Conservation (phyloP, 805 yeast genomes). For the Cyberlindnera mycetangii region DNA sequence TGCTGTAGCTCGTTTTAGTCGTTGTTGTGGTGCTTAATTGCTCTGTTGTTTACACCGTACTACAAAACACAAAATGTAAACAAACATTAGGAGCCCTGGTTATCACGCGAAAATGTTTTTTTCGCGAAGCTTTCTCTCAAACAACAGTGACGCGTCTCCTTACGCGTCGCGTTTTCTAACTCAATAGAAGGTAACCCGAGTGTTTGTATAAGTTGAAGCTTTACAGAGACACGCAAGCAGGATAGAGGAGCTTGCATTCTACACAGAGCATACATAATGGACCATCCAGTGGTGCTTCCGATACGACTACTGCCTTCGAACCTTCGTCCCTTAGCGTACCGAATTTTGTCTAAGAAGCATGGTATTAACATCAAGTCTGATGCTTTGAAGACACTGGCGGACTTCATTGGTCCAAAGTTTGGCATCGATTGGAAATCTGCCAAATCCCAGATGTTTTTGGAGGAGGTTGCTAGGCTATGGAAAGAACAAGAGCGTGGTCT, state of each 20-base stretch:
- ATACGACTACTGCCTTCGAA: slow-evolving; percentile 76
- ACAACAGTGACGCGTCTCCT: slow-evolving; percentile 6
- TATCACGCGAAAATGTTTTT: slow-evolving; percentile 5
- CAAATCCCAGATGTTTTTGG: slow-evolving; percentile 60
- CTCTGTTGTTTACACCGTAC: slow-evolving; percentile 8
- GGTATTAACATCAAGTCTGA: slow-evolving; percentile 87
- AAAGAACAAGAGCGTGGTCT: slow-evolving; percentile 85
- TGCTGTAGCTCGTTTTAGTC: background rate
- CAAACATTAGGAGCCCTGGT: slow-evolving; percentile 1
- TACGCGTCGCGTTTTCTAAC: background rate
- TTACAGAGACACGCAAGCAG: too few species aligned
- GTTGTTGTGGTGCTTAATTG: background rate
- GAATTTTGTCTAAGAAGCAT: slow-evolving; percentile 86
- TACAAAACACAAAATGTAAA: background rate
- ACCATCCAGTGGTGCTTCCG: slow-evolving; percentile 52
- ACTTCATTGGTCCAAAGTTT: slow-evolving; percentile 68
- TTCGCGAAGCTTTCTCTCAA: background rate
- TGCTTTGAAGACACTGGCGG: slow-evolving; percentile 72
- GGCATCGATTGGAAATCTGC: slow-evolving; percentile 86
- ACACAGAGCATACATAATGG: slow-evolving; percentile 14
- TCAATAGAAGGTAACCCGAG: too few species aligned
- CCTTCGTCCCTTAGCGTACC: slow-evolving; percentile 86
- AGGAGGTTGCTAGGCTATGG: slow-evolving; percentile 80
- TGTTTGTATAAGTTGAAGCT: too few species aligned
- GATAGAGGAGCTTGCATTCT: too few species aligned